A percentile compares a stretch with the other conserved stretches of the same genome.
Conservation (phyloP, 148 eudicot genomes). For the Amaranthus cruentus region DNA sequence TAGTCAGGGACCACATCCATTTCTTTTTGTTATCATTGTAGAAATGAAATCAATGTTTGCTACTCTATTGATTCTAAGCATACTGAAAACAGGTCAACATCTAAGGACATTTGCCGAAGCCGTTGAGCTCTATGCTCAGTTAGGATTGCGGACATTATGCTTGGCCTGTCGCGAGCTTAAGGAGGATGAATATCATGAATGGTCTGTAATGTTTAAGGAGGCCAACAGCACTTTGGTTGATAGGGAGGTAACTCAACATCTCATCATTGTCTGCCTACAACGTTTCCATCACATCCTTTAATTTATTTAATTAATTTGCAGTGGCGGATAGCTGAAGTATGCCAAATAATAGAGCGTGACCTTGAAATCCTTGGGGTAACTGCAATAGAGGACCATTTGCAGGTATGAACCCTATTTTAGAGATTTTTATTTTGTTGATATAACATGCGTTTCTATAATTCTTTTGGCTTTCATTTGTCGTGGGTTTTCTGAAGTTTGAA, state of each 20-base stretch:
- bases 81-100: constrained; percentile 59
- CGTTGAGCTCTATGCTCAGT: constrained; percentile 84
- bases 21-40: background rate
- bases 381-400: constrained; percentile 94
- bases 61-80: constrained; percentile 10
- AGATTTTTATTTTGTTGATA: background rate
- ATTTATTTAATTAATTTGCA: constrained; percentile 29
- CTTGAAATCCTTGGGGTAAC: constrained; percentile 89
- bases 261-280: background rate
- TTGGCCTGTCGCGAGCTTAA: constrained; percentile 89
- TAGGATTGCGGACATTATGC: constrained; percentile 94
- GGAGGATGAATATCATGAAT: constrained; percentile 78
- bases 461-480: background rate
- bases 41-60: background rate
- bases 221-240: constrained; percentile 91
- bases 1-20: background rate
- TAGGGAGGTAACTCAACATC: constrained; percentile 64
- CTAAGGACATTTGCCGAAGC: constrained; percentile 65
- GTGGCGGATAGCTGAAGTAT: constrained; percentile 97
- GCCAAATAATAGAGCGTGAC: constrained; percentile 80
- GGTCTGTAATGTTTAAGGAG: constrained; percentile 87
- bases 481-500: background rate
- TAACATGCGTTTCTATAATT: background rate
- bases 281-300: background rate
- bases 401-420: constrained; percentile 38